phyloP scores from a whole-genome alignment of 495 filamentous ascomycete species.

The Hypoxylon cercidicola region DNA sequence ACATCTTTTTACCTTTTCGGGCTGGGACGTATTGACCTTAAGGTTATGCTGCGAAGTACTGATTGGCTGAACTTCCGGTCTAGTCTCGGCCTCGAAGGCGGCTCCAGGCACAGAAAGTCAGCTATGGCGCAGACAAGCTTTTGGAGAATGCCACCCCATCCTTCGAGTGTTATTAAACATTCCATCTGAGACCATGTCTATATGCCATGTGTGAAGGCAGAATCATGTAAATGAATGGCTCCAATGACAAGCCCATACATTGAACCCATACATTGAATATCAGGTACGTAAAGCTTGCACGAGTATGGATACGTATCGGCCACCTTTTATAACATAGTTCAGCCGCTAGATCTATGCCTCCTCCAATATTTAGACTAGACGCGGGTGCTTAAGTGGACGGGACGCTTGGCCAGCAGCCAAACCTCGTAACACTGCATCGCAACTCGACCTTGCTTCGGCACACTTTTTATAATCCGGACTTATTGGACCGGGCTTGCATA shows the following conservation, averaged over 20 bases:
- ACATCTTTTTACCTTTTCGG: neutral
- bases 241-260: no score
- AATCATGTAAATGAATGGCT: neutral
- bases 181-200: neutral
- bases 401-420: neutral
- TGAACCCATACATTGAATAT: no score
- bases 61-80: neutral
- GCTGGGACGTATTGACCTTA: neutral
- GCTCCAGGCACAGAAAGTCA: neutral
- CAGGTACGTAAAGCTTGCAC: no score
- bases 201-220: neutral
- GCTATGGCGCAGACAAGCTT: neutral
- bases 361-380: neutral
- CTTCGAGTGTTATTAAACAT: neutral
- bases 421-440: neutral
- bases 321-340: neutral
- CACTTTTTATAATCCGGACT: conserved; percentile 31
- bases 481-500: conserved; percentile 18
- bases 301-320: neutral
- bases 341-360: neutral
- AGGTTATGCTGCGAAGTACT: neutral
- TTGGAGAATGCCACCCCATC: neutral
- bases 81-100: neutral
- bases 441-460: conserved; percentile 7
- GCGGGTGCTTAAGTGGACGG: neutral